These are phyloP conservation scores for Microbotryum intermedium DNA, from an alignment of 1,284 basidiomycete species.

Conservation along the genomic window DNA sequence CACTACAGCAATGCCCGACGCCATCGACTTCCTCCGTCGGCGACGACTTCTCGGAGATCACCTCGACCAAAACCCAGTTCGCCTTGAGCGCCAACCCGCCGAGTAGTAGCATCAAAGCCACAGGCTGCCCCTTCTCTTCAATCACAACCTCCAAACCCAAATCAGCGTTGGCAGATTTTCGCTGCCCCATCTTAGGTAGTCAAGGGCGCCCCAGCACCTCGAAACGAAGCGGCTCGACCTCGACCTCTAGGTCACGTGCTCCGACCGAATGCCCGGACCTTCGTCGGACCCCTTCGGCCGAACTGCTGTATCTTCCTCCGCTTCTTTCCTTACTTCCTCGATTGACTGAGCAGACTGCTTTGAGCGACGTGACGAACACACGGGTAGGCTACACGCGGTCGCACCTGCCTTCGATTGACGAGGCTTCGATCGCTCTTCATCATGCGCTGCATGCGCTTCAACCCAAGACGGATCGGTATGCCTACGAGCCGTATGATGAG, in stretches of 20 bases:
- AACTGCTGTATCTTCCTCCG: slow-evolving; percentile 17
- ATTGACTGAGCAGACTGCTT: slow-evolving; percentile 66
- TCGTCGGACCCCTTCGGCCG: not conserved
- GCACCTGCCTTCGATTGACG: slow-evolving; percentile 70
- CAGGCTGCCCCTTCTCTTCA: too few species aligned
- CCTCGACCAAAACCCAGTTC: too few species aligned
- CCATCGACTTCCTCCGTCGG: too few species aligned
- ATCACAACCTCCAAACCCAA: too few species aligned
- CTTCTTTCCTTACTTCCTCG: slow-evolving; percentile 43
- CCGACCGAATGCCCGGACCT: not conserved
- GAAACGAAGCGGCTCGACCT: not conserved
- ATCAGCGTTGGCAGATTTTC: too few species aligned
- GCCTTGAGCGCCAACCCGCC: too few species aligned
- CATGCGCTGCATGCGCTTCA: slow-evolving; percentile 69
- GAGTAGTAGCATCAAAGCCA: too few species aligned
- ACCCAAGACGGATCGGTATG: slow-evolving; percentile 54
- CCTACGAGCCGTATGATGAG: slow-evolving; percentile 53
- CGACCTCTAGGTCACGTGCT: not conserved
- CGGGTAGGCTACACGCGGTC: slow-evolving; percentile 55
- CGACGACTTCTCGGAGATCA: too few species aligned
- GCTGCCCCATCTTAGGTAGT: too few species aligned
- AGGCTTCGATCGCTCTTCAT: slow-evolving; percentile 71
- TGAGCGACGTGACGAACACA: slow-evolving; percentile 32
- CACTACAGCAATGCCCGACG: too few species aligned
- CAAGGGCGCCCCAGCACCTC: not conserved